These are phyloP conservation scores for Neonectria hederae DNA, from an alignment of 2,329 filamentous ascomycete species.

Conservation along the genomic window DNA sequence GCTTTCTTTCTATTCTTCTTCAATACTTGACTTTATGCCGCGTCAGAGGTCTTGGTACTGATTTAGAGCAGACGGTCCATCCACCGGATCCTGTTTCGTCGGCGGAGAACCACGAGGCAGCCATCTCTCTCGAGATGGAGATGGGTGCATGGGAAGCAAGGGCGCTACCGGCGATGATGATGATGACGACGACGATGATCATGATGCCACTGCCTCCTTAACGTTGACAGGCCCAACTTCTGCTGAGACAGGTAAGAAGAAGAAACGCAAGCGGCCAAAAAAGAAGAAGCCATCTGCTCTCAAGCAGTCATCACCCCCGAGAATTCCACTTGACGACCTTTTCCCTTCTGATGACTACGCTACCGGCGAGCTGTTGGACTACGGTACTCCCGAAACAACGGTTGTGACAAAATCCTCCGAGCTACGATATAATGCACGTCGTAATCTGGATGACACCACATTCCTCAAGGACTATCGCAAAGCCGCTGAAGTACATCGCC, in stretches of 20 bases:
- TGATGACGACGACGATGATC: neutral
- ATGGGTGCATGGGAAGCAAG: neutral
- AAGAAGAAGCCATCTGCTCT: neutral
- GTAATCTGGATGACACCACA: slow-evolving; percentile 41
- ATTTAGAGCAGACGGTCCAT: neutral
- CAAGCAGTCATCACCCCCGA: neutral
- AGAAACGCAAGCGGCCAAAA: neutral
- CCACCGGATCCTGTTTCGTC: neutral
- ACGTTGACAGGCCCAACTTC: neutral
- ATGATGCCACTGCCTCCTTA: neutral
- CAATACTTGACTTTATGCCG: too few species aligned
- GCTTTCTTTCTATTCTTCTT: too few species aligned
- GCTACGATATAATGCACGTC: neutral
- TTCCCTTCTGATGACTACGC: neutral
- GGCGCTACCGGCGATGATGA: neutral
- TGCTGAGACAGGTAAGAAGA: neutral
- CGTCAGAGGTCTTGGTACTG: neutral
- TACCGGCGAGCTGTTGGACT: neutral
- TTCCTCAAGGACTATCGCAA: slow-evolving; percentile 82
- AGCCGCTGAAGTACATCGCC: slow-evolving; percentile 81
- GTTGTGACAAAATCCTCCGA: neutral
- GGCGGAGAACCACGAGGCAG: neutral
- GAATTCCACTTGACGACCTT: neutral
- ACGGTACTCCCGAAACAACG: neutral
- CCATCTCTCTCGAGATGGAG: neutral